Evolutionary conservation across 2,329 filamentous ascomycete species (phyloP), one percentile per base, ranked within the genome.

Genomic region (Ophiostoma novo-ulmi): DNA sequence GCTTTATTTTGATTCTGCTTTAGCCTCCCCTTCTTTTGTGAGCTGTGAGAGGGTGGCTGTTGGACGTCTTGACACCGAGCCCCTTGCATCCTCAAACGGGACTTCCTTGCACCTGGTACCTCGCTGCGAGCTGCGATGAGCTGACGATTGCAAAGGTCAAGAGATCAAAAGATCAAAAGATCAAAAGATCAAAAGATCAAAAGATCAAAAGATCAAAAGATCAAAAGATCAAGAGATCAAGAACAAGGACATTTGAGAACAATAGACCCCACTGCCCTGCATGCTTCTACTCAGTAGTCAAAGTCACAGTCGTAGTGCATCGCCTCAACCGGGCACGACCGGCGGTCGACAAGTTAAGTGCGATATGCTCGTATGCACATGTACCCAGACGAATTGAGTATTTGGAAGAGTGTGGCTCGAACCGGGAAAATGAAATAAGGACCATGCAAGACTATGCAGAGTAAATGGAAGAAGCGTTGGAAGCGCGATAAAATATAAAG

Each of bases 271-370:
- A 26, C 52, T 7, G 13, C 38, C 36, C 11, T 52, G 58, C 36
- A 58, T 69, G 68, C 22, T 58, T 35, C 13, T 63, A 31, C 31
- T 31, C 31, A 31, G 31, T 31, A 63, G 26, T 20, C 7, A 35
- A 63, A 0, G 58, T 13, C 22, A 35, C 26, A 31, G 58, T 63
- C 58, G 58, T 35, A 63, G 58, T 63, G 58, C 58, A 58, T 26
- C 22, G 52, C n/a, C 31, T 58, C 58, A 63, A 63, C 58, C 58
- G 58, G 58, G 58, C 58, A 63, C 58, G 26, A 35, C 58, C 58
- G 58, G 58, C 58, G 58, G 58, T 63, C 58, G 58, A 63, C 55
- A n/a, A 20, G 6, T 13, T 17, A 48, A 48, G 44, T 48, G 44
- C 44, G 44, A 48, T 48, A 20, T n/a, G 44, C 44, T 48, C 44